These are phyloP conservation scores for Exophiala mesophila DNA, from an alignment of 2,329 filamentous ascomycete genomes.

Conservation along the genomic window DNA sequence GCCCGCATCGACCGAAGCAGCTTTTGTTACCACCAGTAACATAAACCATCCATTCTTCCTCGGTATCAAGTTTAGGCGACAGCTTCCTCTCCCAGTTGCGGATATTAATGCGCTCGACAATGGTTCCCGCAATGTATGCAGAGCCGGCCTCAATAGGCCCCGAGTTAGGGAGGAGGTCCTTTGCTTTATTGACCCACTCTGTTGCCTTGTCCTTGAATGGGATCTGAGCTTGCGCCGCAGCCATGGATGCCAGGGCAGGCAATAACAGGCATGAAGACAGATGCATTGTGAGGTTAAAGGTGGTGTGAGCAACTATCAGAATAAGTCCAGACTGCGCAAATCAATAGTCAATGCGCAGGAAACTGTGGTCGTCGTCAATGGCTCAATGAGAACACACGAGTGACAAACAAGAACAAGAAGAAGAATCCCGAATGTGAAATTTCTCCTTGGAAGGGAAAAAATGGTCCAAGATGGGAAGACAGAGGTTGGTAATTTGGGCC, in stretches of 20 bases:
- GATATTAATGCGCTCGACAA: constrained; percentile 50
- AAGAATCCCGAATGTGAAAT: no score
- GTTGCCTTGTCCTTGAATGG: constrained; percentile 45
- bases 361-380: no score
- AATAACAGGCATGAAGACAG: constrained; percentile 44
- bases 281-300: constrained; percentile 42
- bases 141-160: constrained; percentile 37
- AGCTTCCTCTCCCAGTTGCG: constrained; percentile 55
- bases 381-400: not conserved
- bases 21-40: constrained; percentile 61
- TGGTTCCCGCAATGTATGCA: constrained; percentile 45
- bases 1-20: constrained; percentile 56
- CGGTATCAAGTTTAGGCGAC: constrained; percentile 39
- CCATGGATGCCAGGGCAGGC: constrained; percentile 1
- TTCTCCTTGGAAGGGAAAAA: not conserved
- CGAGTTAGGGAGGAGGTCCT: constrained; percentile 30
- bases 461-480: constrained; percentile 1
- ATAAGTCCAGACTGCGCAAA: no score
- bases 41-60: constrained; percentile 55
- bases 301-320: not conserved
- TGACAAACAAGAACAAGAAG: not conserved
- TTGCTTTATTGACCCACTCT: constrained; percentile 49
- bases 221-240: constrained; percentile 47
- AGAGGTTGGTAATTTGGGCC: not conserved
- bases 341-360: not conserved